phyloP scores from a whole-genome alignment of 192 early-diverging fungal species.

The Thoreauomyces humboldtii region DNA sequence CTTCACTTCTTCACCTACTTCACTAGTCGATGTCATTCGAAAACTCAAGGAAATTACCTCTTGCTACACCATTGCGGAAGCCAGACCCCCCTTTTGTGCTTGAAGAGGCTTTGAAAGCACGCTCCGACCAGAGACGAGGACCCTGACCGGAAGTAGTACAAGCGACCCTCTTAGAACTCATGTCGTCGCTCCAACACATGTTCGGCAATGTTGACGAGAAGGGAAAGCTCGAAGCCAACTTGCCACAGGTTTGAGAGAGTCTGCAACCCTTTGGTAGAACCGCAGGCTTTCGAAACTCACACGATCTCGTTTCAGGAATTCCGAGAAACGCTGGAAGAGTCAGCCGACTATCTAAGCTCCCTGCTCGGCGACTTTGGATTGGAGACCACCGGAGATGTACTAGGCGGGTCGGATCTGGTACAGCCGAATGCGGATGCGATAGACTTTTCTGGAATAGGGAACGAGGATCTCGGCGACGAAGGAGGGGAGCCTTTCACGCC shows the following conservation, averaged over 20 bases:
- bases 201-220: constrained; percentile 91
- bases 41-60: no score
- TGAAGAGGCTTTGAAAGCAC: no score
- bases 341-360: constrained; percentile 30
- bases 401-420: constrained; percentile 45
- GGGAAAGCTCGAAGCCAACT: constrained; percentile 64
- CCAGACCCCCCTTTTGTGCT: no score
- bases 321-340: constrained; percentile 40
- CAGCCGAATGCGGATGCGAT: constrained; percentile 69
- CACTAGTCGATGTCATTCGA: no score
- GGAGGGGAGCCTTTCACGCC: constrained; percentile 19
- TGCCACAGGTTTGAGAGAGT: constrained; percentile 50
- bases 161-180: no score
- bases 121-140: no score
- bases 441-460: constrained; percentile 74
- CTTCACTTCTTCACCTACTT: no score
- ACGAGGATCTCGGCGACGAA: constrained; percentile 75
- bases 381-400: constrained; percentile 3
- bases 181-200: constrained; percentile 51
- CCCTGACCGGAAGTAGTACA: no score
- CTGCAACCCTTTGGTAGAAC: no score
- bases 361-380: constrained; percentile 3
- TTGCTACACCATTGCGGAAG: no score
- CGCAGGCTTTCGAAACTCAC: no score
- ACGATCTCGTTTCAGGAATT: no score